Conservation (phyloP, 345 rosid species). For the Syzygium grande region DNA sequence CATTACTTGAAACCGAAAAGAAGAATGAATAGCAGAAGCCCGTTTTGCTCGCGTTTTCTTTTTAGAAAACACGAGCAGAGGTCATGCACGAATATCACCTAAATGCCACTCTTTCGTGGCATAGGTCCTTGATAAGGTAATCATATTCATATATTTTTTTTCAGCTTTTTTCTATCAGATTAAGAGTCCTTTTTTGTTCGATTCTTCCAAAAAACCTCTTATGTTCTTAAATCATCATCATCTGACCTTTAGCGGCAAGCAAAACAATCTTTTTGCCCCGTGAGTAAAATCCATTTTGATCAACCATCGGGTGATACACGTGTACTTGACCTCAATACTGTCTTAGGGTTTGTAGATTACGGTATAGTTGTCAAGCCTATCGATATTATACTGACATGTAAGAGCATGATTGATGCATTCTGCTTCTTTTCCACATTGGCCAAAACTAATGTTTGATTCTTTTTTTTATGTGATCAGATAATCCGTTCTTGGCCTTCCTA, state of each 20-base stretch:
- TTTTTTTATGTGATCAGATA: neutral
- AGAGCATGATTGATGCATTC: neutral
- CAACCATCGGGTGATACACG: neutral
- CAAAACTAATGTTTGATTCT: neutral
- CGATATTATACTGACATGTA: neutral
- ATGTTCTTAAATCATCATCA: neutral
- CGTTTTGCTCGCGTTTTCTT: fast-evolving
- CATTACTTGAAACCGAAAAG: neutral
- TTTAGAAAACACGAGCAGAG: fast-evolving
- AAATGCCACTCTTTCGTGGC: fast-evolving
- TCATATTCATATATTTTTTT: fast-evolving
- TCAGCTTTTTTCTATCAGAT: neutral
- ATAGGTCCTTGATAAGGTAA: neutral
- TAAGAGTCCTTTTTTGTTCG: neutral
- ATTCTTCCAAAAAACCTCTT: neutral
- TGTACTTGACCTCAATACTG: neutral
- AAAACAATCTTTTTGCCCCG: neutral
- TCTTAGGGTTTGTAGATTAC: neutral
- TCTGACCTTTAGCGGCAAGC: neutral
- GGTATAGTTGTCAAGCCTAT: neutral
- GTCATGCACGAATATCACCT: slow-evolving; percentile 8
- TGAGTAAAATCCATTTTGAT: neutral
- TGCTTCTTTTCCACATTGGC: neutral
- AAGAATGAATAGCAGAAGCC: neutral
- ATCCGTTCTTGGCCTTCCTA: neutral